Evolutionary conservation across 352 stramenopile species (phyloP).

Genomic region (Phytophthora cajani): DNA sequence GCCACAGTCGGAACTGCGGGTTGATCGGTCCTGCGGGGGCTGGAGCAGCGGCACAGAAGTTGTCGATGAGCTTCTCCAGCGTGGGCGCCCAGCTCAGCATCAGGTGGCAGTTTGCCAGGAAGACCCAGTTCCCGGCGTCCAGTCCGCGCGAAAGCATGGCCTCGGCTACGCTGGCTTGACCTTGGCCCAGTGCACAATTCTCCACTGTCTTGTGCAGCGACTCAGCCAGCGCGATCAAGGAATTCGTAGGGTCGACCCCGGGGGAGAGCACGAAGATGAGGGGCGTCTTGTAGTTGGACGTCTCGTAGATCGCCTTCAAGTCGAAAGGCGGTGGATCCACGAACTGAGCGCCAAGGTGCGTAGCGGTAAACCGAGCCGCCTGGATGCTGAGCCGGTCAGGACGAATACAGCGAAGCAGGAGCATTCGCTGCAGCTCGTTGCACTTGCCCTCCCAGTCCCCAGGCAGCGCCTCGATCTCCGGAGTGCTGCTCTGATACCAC

Average conservation of each 20-base stretch:
- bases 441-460: conserved; percentile 94
- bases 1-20: conserved; percentile 93
- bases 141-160: conserved; percentile 89
- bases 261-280: conserved; percentile 96
- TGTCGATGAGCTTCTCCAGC: conserved; percentile 95
- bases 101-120: conserved; percentile 96
- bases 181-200: conserved; percentile 94
- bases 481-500: conserved; percentile 88
- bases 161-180: conserved; percentile 92
- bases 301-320: conserved; percentile 90
- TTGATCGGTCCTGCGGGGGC: conserved; percentile 64
- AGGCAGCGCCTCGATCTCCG: conserved; percentile 91
- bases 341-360: conserved; percentile 92
- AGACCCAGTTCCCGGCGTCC: conserved; percentile 93
- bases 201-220: conserved; percentile 87
- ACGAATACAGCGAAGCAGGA: conserved; percentile 93
- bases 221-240: conserved; percentile 89
- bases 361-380: conserved; percentile 90
- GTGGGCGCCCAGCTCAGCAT: conserved; percentile 96
- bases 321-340: conserved; percentile 95
- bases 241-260: conserved; percentile 94
- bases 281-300: conserved; percentile 88
- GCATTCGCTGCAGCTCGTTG: conserved; percentile 93
- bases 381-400: conserved; percentile 93
- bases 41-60: conserved; percentile 67